A percentile compares a stretch with the other conserved stretches of the same genome.
Conservation (phyloP, 2,329 filamentous ascomycete genomes). For the Aureobasidium sp. region DNA sequence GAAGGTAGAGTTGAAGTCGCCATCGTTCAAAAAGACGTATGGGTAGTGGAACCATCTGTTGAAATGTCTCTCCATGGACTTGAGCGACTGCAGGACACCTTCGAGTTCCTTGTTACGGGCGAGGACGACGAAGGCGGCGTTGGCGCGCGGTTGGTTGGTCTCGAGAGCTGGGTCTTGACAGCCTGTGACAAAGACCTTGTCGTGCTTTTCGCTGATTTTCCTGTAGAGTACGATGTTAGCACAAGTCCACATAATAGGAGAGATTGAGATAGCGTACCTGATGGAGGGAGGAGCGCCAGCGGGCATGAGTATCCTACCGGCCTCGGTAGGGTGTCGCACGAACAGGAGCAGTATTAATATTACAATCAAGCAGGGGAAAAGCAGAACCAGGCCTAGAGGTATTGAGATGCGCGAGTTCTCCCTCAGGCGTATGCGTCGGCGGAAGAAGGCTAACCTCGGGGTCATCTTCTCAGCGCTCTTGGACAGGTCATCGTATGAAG, state of each 20-base stretch:
- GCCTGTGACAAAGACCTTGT: constrained; percentile 90
- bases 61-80: constrained; percentile 97
- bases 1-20: constrained; percentile 92
- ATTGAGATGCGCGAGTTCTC: constrained; percentile 90
- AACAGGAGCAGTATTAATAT: constrained; percentile 86
- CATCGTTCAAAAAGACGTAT: constrained; percentile 97
- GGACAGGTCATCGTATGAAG: constrained; percentile 36
- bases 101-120: constrained; percentile 95
- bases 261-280: constrained; percentile 50
- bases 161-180: constrained; percentile 69
- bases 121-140: constrained; percentile 91
- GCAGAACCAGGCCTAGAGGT: constrained; percentile 80
- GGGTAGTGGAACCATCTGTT: constrained; percentile 99
- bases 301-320: constrained; percentile 77
- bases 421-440: constrained; percentile 75
- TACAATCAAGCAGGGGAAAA: constrained; percentile 88
- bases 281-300: constrained; percentile 82
- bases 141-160: constrained; percentile 66
- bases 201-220: constrained; percentile 93
- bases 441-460: constrained; percentile 67
- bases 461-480: constrained; percentile 34
- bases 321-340: constrained; percentile 74
- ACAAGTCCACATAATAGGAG: constrained; percentile 2
- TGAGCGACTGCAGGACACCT: constrained; percentile 91
- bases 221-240: constrained; percentile 37